A percentile compares a stretch with the other conserved stretches of the same genome.
Evolutionary conservation across 352 stramenopile species (phyloP).

Genomic region (Pythium rishiriense): DNA sequence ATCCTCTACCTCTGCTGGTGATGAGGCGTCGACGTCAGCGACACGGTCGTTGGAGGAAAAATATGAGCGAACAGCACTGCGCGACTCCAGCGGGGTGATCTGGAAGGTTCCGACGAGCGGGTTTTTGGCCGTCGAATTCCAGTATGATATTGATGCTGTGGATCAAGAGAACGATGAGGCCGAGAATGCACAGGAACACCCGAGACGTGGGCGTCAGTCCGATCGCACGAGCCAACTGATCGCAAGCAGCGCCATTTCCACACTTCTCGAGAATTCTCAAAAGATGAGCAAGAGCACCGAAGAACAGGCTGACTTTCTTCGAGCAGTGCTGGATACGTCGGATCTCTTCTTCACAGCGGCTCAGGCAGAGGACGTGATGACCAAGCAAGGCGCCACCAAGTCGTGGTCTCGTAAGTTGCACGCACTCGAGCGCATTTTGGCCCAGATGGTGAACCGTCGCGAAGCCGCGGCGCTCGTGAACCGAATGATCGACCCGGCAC

Average conservation of each 20-base stretch:
- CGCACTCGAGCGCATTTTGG: slow-evolving; percentile 43
- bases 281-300: slow-evolving; percentile 46
- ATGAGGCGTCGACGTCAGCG: slow-evolving; percentile 1
- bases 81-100: slow-evolving; percentile 30
- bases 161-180: neutral
- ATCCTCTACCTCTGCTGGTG: neutral
- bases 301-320: slow-evolving; percentile 63
- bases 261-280: slow-evolving; percentile 44
- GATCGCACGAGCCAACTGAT: slow-evolving; percentile 25
- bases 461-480: slow-evolving; percentile 49
- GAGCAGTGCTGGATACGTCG: slow-evolving; percentile 49
- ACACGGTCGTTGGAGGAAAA: slow-evolving; percentile 22
- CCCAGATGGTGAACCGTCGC: slow-evolving; percentile 63
- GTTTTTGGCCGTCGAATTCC: slow-evolving; percentile 40
- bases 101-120: slow-evolving; percentile 48
- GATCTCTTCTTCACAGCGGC: slow-evolving; percentile 65
- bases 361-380: slow-evolving; percentile 66
- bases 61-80: slow-evolving; percentile 32
- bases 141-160: slow-evolving; percentile 17
- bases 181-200: neutral
- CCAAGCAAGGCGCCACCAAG: slow-evolving; percentile 42
- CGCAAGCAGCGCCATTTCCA: slow-evolving; percentile 38
- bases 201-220: neutral
- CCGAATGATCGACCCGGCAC: slow-evolving; percentile 39
- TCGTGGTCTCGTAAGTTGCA: slow-evolving; percentile 33